Evolutionary conservation across 495 filamentous ascomycete species (phyloP).

Genomic region (Cercophora samala): DNA sequence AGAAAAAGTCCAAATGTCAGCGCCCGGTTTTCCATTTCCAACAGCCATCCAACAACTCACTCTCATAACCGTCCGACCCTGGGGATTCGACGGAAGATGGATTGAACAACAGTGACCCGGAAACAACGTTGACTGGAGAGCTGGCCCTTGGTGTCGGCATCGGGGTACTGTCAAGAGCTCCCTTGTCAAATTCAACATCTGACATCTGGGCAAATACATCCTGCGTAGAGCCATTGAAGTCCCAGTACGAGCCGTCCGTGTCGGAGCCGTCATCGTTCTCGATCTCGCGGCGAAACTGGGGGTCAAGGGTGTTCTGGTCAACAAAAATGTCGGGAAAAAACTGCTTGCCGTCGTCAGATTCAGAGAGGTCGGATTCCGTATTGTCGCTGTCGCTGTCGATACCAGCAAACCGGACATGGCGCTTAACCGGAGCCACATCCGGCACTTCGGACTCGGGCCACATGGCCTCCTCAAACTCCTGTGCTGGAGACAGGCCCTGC

Average conservation of each 20-base stretch:
- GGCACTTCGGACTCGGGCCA: slow-evolving; percentile 17
- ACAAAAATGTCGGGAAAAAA: slow-evolving; percentile 71
- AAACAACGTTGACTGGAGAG: slow-evolving; percentile 37
- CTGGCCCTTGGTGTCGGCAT: slow-evolving; percentile 46
- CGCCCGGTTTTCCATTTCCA: slow-evolving; percentile 30
- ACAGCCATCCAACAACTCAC: slow-evolving; percentile 50
- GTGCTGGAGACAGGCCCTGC: slow-evolving; percentile 48
- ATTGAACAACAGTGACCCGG: slow-evolving; percentile 30
- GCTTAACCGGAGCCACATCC: slow-evolving; percentile 43
- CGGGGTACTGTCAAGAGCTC: slow-evolving; percentile 27
- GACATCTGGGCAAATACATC: slow-evolving; percentile 25
- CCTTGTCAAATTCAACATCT: slow-evolving; percentile 32
- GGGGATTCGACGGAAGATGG: slow-evolving; percentile 46
- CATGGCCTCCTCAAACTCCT: not conserved
- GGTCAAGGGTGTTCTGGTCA: slow-evolving; percentile 66
- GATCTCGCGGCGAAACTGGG: slow-evolving; percentile 64
- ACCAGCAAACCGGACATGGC: slow-evolving; percentile 51
- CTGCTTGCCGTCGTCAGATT: slow-evolving; percentile 42
- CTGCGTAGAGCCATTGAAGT: slow-evolving; percentile 35
- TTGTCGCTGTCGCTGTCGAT: slow-evolving; percentile 46
- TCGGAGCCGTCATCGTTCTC: slow-evolving; percentile 54
- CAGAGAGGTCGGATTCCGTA: slow-evolving; percentile 41
- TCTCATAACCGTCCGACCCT: slow-evolving; percentile 73
- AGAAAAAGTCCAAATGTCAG: slow-evolving; percentile 46
- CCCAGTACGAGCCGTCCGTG: slow-evolving; percentile 47